Evolutionary conservation across 169 alveolate genomes (phyloP).

Genomic region (Cryptosporidium felis): DNA sequence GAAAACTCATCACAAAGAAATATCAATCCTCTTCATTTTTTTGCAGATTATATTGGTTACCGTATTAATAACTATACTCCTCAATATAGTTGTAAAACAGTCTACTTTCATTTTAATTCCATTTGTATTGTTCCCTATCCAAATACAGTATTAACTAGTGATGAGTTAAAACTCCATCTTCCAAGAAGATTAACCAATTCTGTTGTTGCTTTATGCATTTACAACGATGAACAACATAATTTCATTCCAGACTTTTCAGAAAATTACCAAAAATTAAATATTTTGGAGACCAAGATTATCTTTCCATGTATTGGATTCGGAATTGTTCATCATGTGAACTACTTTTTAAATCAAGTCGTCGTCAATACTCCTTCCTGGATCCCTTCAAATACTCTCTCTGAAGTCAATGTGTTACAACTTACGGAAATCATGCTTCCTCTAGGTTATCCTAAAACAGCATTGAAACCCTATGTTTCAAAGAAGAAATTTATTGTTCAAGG

Average conservation of each 20-base stretch:
- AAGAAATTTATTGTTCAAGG: constrained; percentile 11
- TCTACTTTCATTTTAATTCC: constrained; percentile 31
- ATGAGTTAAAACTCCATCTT: not conserved
- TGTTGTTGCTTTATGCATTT: constrained; percentile 56
- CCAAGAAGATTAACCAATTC: constrained; percentile 50
- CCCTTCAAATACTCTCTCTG: constrained; percentile 14
- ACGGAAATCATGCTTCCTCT: constrained; percentile 67
- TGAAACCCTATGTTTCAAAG: constrained; percentile 25
- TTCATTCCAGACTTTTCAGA: constrained; percentile 29
- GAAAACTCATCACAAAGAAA: not conserved
- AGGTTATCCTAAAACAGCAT: not conserved
- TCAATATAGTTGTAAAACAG: not conserved
- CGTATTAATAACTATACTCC: not conserved
- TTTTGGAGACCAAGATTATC: constrained; percentile 21
- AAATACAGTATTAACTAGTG: not conserved
- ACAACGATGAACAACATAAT: not conserved
- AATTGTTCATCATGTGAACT: constrained; percentile 44
- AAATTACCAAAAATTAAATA: not conserved
- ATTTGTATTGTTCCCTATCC: constrained; percentile 21
- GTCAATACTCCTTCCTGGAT: constrained; percentile 17
- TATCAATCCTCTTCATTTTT: not conserved
- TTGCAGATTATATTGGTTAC: constrained; percentile 46
- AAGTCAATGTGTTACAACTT: constrained; percentile 47
- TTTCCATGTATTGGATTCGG: constrained; percentile 67
- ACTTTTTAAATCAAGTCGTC: constrained; percentile 1